phyloP scores from a whole-genome alignment of 2,329 filamentous ascomycete genomes.

The Fusarium mundagurra region DNA sequence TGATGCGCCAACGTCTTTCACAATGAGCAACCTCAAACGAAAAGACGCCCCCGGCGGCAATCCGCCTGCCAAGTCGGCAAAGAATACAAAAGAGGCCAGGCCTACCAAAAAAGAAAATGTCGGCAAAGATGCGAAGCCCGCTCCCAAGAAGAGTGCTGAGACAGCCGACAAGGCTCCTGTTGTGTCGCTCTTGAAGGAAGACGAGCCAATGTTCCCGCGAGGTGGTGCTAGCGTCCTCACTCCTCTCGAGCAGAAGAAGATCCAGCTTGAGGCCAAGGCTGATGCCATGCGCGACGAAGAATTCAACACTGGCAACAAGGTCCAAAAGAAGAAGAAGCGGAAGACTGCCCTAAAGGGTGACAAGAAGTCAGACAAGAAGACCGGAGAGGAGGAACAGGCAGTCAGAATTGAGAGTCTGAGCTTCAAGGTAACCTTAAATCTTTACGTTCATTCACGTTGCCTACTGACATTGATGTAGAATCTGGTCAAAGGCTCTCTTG shows the following conservation, averaged over 20 bases:
- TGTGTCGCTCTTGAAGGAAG: slow-evolving; percentile 69
- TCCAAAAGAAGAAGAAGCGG: slow-evolving; percentile 63
- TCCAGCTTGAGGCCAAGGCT: slow-evolving; percentile 89
- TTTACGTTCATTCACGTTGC: slow-evolving; percentile 6
- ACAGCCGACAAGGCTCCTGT: slow-evolving; percentile 48
- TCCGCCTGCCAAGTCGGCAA: slow-evolving; percentile 59
- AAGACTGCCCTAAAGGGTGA: slow-evolving; percentile 63
- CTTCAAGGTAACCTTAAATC: slow-evolving; percentile 73
- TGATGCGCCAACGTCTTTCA: slow-evolving; percentile 46
- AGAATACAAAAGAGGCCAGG: slow-evolving; percentile 56
- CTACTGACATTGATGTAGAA: slow-evolving; percentile 63
- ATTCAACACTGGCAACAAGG: slow-evolving; percentile 60
- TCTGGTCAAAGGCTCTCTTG: slow-evolving; percentile 83
- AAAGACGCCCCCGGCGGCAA: slow-evolving; percentile 66
- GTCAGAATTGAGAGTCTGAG: slow-evolving; percentile 87
- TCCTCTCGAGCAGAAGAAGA: slow-evolving; percentile 94
- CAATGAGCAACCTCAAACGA: slow-evolving; percentile 66
- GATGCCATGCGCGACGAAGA: slow-evolving; percentile 92
- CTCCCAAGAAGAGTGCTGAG: slow-evolving; percentile 44
- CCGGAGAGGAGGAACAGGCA: slow-evolving; percentile 56
- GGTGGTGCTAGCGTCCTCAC: slow-evolving; percentile 92
- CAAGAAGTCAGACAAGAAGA: slow-evolving; percentile 61
- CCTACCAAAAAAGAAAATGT: slow-evolving; percentile 58
- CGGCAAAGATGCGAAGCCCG: slow-evolving; percentile 44
- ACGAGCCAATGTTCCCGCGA: slow-evolving; percentile 91